Evolutionary conservation across 2,329 filamentous ascomycete species (phyloP), one percentile per base, ranked within the genome.

Genomic region (Aspergillus versicolor): DNA sequence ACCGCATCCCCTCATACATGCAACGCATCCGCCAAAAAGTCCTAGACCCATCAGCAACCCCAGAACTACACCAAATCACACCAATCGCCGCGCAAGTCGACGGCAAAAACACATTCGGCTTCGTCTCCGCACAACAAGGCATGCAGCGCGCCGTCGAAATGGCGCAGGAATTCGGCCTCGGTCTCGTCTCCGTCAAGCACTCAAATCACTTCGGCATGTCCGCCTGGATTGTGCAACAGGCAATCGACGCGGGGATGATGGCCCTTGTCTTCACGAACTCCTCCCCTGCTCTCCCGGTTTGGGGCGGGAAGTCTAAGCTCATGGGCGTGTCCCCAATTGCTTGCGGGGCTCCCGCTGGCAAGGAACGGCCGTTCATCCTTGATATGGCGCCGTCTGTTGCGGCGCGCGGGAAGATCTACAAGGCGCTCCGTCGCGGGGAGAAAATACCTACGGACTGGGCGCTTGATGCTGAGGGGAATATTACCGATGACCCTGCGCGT

Each of bases 171-270:
- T 78, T 71, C 65, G 89, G 89, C 12, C 89, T 93, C 61, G 90
- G 90, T 24, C 86, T 94, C 82, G 88, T 88, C 0, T 85, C 83
- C 57, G 79, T 93, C 67, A 89, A 87, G 71, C 87, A 88, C 73
- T 89, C 86, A 41, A 93, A 93, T 65, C 89, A 93, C 71, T 92
- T 90, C 66, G 90, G 90, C 53, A 94, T 94, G 90, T 83, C 83
- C 3, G 90, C 90, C 0, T 93, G 89, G 88, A 69, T 92, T 0
- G 89, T 92, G 11, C 87, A 90, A 70, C 86, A 91, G 72, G 90
- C 89, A 0, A 73, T 92, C 13, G 88, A 93, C 57, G 86, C 83
- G 1, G 80, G 81, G 38, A 86, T 89, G 83, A 87, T 90, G 82
- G 84, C 81, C 54, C 77, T 89, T 15, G 86, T 89, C 2, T 89